A percentile compares a stretch with the other conserved stretches of the same genome.
Conservation (phyloP, 1,139 yeast species). For the Eremothecium coryli region DNA sequence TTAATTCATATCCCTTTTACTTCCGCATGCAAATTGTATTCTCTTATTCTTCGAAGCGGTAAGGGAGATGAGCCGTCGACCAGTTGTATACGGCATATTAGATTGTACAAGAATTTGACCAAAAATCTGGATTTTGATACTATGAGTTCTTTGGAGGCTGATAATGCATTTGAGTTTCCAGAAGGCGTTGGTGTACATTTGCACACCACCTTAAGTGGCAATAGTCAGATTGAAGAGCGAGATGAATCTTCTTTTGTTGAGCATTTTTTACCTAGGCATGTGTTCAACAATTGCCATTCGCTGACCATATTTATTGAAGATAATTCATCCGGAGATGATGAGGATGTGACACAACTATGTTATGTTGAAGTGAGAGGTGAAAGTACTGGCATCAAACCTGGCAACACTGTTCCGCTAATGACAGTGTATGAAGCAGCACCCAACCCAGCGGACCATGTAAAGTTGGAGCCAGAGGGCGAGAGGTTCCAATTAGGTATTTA, state of each 20-base stretch:
- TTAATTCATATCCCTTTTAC: constrained; percentile 72
- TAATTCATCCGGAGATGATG: constrained; percentile 50
- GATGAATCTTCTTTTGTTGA: constrained; percentile 61
- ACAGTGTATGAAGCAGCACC: constrained; percentile 86
- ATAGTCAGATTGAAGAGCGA: constrained; percentile 30
- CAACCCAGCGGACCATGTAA: constrained; percentile 81
- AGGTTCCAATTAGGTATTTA: constrained; percentile 1
- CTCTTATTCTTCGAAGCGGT: constrained; percentile 60
- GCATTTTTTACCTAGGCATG: constrained; percentile 68
- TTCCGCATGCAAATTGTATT: constrained; percentile 63
- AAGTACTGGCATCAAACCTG: constrained; percentile 37
- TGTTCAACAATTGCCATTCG: constrained; percentile 61
- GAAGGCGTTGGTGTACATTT: constrained; percentile 39
- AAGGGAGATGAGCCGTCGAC: constrained; percentile 36
- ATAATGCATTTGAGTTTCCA: constrained; percentile 55
- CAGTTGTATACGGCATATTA: constrained; percentile 62
- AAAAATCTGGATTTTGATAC: constrained; percentile 62
- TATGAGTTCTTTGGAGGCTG: constrained; percentile 42
- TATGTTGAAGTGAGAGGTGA: constrained; percentile 81
- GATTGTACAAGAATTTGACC: constrained; percentile 60
- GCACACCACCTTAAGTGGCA: constrained; percentile 25
- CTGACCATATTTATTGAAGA: constrained; percentile 60
- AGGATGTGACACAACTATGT: constrained; percentile 51
- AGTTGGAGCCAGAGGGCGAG: constrained; percentile 25
- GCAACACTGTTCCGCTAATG: constrained; percentile 44